Percentiles rank a stretch among this genome's conserved stretches.
phyloP scores from a whole-genome alignment of 1,284 basidiomycete genomes.

The Tremellales sp. region DNA sequence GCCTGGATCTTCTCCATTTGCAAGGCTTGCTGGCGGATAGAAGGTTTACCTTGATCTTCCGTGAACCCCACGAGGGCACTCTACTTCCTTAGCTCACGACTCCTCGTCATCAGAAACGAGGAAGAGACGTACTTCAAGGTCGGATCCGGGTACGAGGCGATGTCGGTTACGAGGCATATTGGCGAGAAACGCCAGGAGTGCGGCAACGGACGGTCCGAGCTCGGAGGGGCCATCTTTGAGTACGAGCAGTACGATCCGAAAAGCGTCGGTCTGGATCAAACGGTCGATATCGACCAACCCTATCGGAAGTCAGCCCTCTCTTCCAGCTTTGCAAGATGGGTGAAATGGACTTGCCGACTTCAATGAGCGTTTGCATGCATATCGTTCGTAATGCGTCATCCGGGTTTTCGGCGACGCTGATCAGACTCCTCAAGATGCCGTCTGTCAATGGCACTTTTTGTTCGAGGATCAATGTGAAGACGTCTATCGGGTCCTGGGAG shows the following conservation, averaged over 20 bases:
- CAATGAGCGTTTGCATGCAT: constrained; percentile 83
- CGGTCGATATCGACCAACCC: constrained; percentile 81
- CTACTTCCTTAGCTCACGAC: too few species aligned
- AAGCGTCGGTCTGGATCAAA: constrained; percentile 73
- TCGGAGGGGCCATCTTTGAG: constrained; percentile 84
- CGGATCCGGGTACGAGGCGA: constrained; percentile 75
- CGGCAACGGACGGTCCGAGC: constrained; percentile 75
- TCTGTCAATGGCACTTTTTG: constrained; percentile 50
- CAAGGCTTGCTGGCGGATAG: constrained; percentile 35
- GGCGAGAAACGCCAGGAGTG: constrained; percentile 75
- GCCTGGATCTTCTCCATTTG: constrained; percentile 73
- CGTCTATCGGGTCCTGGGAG: not conserved
- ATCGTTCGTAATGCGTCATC: constrained; percentile 85
- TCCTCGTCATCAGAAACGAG: constrained; percentile 1
- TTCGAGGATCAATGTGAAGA: not conserved
- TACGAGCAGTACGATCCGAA: constrained; percentile 80
- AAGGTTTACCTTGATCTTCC: constrained; percentile 80
- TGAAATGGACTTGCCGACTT: constrained; percentile 63
- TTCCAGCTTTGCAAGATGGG: too few species aligned
- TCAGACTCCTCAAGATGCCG: constrained; percentile 75
- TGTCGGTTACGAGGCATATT: constrained; percentile 80
- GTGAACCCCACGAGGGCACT: constrained; percentile 74
- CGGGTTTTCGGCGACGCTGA: constrained; percentile 86
- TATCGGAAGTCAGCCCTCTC: constrained; percentile 35
- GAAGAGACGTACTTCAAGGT: constrained; percentile 68